phyloP scores from a whole-genome alignment of 176 grass and related monocot genomes.

The Poa pratensis region DNA sequence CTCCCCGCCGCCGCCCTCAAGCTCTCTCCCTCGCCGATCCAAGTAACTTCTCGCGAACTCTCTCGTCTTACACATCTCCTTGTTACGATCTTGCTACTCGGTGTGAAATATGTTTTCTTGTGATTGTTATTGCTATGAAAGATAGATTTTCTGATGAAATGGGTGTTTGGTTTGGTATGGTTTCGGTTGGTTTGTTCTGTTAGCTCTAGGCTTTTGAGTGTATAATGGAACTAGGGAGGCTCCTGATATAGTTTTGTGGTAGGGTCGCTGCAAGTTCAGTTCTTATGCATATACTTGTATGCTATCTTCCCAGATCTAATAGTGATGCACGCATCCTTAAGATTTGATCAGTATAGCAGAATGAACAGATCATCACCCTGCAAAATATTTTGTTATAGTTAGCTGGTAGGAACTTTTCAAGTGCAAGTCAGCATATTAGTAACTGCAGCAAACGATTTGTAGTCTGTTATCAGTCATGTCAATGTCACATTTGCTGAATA shows the following conservation, averaged over 20 bases:
- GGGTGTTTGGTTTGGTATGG: not conserved
- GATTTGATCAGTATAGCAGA: not conserved
- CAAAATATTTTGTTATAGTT: not conserved
- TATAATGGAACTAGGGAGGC: not conserved
- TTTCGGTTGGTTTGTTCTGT: not conserved
- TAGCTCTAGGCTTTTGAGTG: no score
- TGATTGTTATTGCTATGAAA: not conserved
- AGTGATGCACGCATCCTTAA: not conserved
- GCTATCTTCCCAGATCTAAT: not conserved
- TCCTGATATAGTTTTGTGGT: not conserved
- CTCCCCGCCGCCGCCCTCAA: slow-evolving; percentile 33
- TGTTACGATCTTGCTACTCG: not conserved
- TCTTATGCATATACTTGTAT: no score
- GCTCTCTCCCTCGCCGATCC: slow-evolving; percentile 35
- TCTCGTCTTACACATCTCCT: not conserved
- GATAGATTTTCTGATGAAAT: not conserved
- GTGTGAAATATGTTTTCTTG: not conserved
- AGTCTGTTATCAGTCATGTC: not conserved
- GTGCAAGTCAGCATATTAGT: no score
- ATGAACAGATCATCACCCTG: not conserved
- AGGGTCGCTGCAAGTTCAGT: no score
- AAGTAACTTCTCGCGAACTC: not conserved
- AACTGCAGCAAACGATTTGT: not conserved
- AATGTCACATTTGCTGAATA: not conserved
- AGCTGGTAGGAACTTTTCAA: not conserved